phyloP scores from a whole-genome alignment of 345 rosid genomes.

The Diplotaxis tenuifolia region DNA sequence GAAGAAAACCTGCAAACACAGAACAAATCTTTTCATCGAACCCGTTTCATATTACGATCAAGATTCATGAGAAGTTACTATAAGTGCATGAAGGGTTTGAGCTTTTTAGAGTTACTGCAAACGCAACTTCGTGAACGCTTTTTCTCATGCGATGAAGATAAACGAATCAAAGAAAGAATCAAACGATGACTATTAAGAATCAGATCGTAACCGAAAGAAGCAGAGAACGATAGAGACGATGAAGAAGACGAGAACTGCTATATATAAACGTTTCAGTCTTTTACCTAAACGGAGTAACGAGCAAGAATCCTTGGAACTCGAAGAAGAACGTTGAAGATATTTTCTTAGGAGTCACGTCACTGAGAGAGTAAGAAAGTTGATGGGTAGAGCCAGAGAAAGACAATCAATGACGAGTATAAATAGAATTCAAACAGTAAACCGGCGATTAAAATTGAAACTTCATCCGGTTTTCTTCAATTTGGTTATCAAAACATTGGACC shows the following conservation, averaged over 20 bases:
- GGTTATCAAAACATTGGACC: not conserved
- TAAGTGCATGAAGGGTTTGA: not conserved
- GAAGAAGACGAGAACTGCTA: not conserved
- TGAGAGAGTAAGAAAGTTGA: not conserved
- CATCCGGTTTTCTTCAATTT: not conserved
- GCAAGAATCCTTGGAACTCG: not conserved
- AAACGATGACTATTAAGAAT: not conserved
- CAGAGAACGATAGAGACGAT: conserved; percentile 6
- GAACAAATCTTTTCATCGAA: not conserved
- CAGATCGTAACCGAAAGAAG: conserved; percentile 12
- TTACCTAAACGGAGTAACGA: not conserved
- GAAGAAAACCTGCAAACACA: not conserved
- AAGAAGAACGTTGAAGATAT: not conserved
- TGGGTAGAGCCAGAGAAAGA: not conserved
- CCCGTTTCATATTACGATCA: not conserved
- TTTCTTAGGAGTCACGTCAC: conserved; percentile 5
- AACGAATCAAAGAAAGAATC: not conserved
- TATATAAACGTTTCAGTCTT: not conserved
- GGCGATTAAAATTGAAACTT: not conserved
- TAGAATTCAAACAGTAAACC: too few relatives aligned
- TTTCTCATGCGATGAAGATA: conserved; percentile 7
- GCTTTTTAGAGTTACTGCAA: not conserved
- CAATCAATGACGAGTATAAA: not conserved
- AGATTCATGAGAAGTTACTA: not conserved
- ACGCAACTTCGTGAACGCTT: not conserved